These are phyloP conservation scores for Lachnellula hyalina DNA, from an alignment of 2,329 filamentous ascomycete genomes.

Conservation along the genomic window DNA sequence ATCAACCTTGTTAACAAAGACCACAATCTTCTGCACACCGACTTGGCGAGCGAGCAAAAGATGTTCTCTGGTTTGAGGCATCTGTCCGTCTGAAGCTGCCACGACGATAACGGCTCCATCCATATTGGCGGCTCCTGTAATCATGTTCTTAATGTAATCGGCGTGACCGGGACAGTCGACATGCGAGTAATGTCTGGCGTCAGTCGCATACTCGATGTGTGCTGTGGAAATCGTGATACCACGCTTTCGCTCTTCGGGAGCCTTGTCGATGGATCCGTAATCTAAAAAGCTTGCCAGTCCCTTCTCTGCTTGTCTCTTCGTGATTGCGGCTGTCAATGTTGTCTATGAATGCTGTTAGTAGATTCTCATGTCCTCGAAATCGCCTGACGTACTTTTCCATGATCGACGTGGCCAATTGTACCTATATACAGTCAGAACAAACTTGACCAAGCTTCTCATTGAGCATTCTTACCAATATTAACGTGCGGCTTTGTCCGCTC, in stretches of 20 bases:
- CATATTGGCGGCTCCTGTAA: constrained; percentile 99
- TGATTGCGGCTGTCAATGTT: constrained; percentile 96
- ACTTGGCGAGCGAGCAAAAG: constrained; percentile 96
- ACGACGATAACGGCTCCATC: constrained; percentile 98
- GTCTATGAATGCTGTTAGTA: constrained; percentile 54
- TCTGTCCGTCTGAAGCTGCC: constrained; percentile 96
- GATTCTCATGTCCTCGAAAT: constrained; percentile 5
- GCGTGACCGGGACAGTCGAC: constrained; percentile 99
- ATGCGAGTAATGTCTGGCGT: constrained; percentile 94
- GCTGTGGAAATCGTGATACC: constrained; percentile 99
- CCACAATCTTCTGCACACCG: constrained; percentile 95
- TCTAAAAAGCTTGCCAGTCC: constrained; percentile 92
- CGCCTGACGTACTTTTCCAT: constrained; percentile 73
- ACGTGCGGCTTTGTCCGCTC: constrained; percentile 95
- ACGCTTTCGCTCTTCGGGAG: constrained; percentile 98
- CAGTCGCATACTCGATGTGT: constrained; percentile 97
- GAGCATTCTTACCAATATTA: constrained; percentile 71
- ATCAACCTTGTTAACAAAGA: constrained; percentile 99
- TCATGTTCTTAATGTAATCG: constrained; percentile 99
- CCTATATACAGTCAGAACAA: constrained; percentile 41
- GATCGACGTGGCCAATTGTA: constrained; percentile 99
- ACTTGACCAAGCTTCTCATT: constrained; percentile 1
- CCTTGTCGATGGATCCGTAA: constrained; percentile 98
- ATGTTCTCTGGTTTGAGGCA: constrained; percentile 99
- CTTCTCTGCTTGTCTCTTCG: constrained; percentile 94